A percentile compares a stretch with the other conserved stretches of the same genome.
Conservation (phyloP, 2,329 filamentous ascomycete species). For the Phialemonium atrogriseum region DNA sequence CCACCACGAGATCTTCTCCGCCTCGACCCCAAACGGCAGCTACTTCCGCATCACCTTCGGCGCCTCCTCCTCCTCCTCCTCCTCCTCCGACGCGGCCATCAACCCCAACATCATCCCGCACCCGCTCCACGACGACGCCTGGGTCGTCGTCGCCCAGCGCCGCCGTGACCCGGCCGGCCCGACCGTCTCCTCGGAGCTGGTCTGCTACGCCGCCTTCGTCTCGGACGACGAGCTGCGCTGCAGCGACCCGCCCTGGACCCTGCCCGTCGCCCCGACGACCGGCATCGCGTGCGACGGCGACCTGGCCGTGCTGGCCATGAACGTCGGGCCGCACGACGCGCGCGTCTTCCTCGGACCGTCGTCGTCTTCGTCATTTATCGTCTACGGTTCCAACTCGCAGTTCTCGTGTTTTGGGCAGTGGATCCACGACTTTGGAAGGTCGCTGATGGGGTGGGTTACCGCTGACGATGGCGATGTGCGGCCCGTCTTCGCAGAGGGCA, state of each 20-base stretch:
- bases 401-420: conserved; percentile 50
- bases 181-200: conserved; percentile 33
- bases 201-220: conserved; percentile 41
- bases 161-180: conserved; percentile 16
- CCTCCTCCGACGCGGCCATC: conserved; percentile 19
- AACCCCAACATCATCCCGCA: conserved; percentile 54
- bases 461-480: no score
- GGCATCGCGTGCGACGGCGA: conserved; percentile 36
- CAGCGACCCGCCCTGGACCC: conserved; percentile 25
- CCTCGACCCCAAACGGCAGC: conserved; percentile 32
- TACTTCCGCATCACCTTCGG: conserved; percentile 44
- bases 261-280: conserved; percentile 38
- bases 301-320: conserved; percentile 30
- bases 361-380: conserved; percentile 35
- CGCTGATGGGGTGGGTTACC: conserved; percentile 34
- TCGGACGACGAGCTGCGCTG: conserved; percentile 31
- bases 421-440: conserved; percentile 44
- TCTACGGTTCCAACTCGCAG: conserved; percentile 47
- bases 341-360: conserved; percentile 47
- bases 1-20: conserved; percentile 35
- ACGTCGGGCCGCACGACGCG: conserved; percentile 48
- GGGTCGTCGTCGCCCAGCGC: conserved; percentile 42
- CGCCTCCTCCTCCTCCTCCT: no score
- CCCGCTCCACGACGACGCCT: conserved; percentile 35
- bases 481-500: conserved; percentile 34